Conservation (phyloP, 148 eudicot genomes). For the Rhododendron griersonianum region DNA sequence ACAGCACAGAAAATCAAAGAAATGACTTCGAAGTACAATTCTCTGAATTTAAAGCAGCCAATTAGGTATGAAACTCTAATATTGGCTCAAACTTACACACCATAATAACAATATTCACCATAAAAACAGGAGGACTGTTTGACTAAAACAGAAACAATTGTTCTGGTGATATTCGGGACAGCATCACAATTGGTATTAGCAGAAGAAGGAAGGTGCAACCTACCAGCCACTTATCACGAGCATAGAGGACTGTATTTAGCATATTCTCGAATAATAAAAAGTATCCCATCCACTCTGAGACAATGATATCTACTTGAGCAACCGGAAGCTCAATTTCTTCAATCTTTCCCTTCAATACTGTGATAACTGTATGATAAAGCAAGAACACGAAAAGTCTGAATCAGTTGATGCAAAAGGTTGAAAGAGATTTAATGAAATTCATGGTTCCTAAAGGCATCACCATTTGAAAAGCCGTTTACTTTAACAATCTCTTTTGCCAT, state of each 20-base stretch:
- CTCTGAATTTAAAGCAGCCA: not conserved
- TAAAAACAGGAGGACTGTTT: not conserved
- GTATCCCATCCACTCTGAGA: constrained; percentile 99
- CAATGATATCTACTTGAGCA: constrained; percentile 81
- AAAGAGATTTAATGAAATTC: not conserved
- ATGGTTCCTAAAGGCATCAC: constrained; percentile 29
- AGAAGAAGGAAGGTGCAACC: constrained; percentile 20
- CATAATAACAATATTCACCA: not conserved
- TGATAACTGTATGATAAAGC: constrained; percentile 55
- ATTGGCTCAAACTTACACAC: not conserved
- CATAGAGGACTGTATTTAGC: constrained; percentile 91
- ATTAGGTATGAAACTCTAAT: not conserved
- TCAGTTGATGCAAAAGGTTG: not conserved
- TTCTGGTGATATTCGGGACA: not conserved
- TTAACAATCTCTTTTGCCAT: constrained; percentile 88
- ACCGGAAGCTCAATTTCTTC: constrained; percentile 97
- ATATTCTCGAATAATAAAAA: constrained; percentile 89
- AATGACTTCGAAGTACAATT: not conserved
- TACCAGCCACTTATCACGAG: constrained; percentile 99
- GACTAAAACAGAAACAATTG: not conserved
- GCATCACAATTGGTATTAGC: not conserved
- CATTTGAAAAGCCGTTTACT: constrained; percentile 70
- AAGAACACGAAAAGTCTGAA: not conserved
- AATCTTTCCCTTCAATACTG: constrained; percentile 88
- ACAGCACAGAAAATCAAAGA: not conserved